These are phyloP conservation scores for Exophiala viscosa DNA, from an alignment of 2,329 filamentous ascomycete genomes.

Conservation along the genomic window DNA sequence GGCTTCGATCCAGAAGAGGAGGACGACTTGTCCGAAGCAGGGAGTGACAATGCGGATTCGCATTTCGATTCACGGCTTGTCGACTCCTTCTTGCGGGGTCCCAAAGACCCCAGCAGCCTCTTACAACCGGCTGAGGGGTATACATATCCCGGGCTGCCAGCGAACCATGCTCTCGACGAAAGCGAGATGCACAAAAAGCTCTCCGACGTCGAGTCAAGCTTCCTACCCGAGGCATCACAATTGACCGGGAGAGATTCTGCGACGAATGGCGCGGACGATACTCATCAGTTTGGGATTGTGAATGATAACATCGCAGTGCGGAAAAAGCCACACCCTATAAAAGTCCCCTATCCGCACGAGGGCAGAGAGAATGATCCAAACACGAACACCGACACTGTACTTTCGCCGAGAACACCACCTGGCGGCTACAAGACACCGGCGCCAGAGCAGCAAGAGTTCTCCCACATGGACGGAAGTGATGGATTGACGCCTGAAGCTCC, in stretches of 20 bases:
- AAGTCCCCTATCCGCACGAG: conserved; percentile 10
- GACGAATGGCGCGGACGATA: conserved; percentile 40
- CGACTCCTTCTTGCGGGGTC: conserved; percentile 18
- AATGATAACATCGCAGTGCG: conserved; percentile 27
- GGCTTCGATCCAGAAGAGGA: conserved; percentile 34
- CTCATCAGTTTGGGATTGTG: conserved; percentile 40
- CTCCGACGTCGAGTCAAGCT: conserved; percentile 62
- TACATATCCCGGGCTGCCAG: conserved; percentile 12
- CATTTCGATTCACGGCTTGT: conserved; percentile 9
- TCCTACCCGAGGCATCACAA: conserved; percentile 54
- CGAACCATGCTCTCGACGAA: conserved; percentile 48
- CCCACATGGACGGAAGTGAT: conserved; percentile 17
- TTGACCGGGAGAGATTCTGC: conserved; percentile 32
- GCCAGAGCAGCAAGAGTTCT: conserved; percentile 24
- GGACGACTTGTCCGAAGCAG: conserved; percentile 21
- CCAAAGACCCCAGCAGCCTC: conserved; percentile 25
- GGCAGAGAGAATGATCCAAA: conserved; percentile 11
- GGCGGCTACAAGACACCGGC: conserved; percentile 32
- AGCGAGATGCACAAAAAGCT: conserved; percentile 57
- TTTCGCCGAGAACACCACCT: conserved; percentile 28
- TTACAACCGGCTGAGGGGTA: conserved; percentile 21
- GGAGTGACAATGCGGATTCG: conserved; percentile 19
- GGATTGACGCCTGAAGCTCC: conserved; percentile 27
- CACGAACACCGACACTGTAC: conserved; percentile 2
- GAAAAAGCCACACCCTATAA: conserved; percentile 20